Evolutionary conservation across 2,329 filamentous ascomycete genomes (phyloP), one percentile per base, ranked within the genome.

Genomic region (Penicillium oxalicum): DNA sequence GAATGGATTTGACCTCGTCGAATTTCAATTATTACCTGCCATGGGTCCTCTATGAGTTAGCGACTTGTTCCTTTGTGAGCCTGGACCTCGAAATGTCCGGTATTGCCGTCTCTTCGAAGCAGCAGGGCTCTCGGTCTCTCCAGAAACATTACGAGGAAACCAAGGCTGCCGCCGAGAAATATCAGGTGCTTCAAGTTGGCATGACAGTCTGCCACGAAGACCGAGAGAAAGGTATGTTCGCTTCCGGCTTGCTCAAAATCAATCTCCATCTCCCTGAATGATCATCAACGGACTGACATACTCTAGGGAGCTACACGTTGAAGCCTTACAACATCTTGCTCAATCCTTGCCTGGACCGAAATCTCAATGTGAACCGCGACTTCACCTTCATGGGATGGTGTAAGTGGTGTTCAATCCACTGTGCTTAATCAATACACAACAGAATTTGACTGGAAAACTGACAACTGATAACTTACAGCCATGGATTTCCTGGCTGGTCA

Each of bases 31-130:
- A 70, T 28, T 67, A 75, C 27, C 68, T 84, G 5, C 72, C 82
- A 3, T 72, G 73, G 35, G 76, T 86, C 33, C 66, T 86, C 18
- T 71, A 76, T 50, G 72, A 79, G 48, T 76, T 87, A 48, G 75
- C 79, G 26, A 71, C 77, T 47, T 77, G 81, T 32, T 74, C 76
- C 51, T 86, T 85, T 57, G 77, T 87, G 9, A 73, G 82, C 3
- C 72, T 87, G 49, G 83, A 87, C 60, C 71, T 86, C 9, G 83
- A 87, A 64, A 77, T 86, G 40, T 85, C 82, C 11, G 83, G 83
- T 2, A 82, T 87, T 24, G 71, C 74, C 2, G 65, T 64, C 9
- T 74, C 73, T 25, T 67, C 69, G 39, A 57, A 60, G 11, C 61
- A 60, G 48, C 55, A 60, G 9, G 65, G 70, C 28, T 58, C 61